A percentile compares a stretch with the other conserved stretches of the same genome.
These are phyloP conservation scores for Lactarius quietus DNA, from an alignment of 768 basidiomycete species.

Conservation along the genomic window DNA sequence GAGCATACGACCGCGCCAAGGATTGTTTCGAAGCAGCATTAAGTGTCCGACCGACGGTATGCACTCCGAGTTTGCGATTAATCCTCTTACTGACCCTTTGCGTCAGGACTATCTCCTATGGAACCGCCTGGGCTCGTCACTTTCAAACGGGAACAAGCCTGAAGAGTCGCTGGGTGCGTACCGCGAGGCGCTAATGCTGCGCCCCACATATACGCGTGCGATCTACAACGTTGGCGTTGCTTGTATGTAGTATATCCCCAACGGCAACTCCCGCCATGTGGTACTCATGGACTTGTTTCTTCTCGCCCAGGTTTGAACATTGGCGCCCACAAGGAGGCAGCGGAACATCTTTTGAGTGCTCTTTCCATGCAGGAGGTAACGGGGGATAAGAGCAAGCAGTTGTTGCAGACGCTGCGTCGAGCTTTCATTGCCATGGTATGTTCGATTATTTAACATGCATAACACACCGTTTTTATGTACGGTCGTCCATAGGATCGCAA, in stretches of 20 bases:
- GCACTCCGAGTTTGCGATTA: slow-evolving; percentile 23
- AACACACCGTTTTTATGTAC: slow-evolving; percentile 7
- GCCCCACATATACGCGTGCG: slow-evolving; percentile 95
- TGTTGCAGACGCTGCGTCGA: slow-evolving; percentile 88
- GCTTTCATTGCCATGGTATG: slow-evolving; percentile 78
- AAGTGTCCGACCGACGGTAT: slow-evolving; percentile 66
- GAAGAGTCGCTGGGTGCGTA: slow-evolving; percentile 93
- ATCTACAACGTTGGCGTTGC: slow-evolving; percentile 98
- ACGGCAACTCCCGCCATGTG: slow-evolving; percentile 2
- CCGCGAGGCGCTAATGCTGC: slow-evolving; percentile 80
- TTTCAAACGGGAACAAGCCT: slow-evolving; percentile 92
- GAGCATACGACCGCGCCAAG: slow-evolving; percentile 82
- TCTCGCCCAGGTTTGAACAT: slow-evolving; percentile 81
- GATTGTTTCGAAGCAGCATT: slow-evolving; percentile 94
- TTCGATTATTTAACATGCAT: slow-evolving; percentile 15
- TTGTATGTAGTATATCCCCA: slow-evolving; percentile 52
- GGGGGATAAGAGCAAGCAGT: slow-evolving; percentile 71
- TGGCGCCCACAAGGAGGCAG: slow-evolving; percentile 91
- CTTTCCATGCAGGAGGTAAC: slow-evolving; percentile 72
- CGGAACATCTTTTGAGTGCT: slow-evolving; percentile 91
- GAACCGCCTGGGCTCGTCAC: slow-evolving; percentile 92
- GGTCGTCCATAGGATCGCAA: slow-evolving; percentile 54
- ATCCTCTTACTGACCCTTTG: background rate
- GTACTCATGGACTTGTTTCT: slow-evolving; percentile 12
- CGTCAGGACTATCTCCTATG: slow-evolving; percentile 84